phyloP scores from a whole-genome alignment of 345 rosid species.

The Citrus mangshanensis region DNA sequence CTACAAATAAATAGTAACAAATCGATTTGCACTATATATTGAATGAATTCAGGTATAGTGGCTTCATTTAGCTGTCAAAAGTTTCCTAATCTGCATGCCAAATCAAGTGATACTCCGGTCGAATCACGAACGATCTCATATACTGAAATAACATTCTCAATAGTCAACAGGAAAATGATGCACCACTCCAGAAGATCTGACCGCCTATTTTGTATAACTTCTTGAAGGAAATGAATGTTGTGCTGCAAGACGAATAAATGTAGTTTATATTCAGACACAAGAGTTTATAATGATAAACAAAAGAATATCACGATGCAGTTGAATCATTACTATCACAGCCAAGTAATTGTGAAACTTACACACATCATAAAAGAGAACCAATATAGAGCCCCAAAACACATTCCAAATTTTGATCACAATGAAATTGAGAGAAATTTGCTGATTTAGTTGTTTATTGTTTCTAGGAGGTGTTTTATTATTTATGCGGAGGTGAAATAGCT shows the following conservation, averaged over 20 bases:
- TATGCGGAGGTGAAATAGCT: not conserved
- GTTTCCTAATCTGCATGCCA: slow-evolving; percentile 4
- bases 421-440: not conserved
- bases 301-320: not conserved
- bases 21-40: not conserved
- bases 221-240: slow-evolving; percentile 90
- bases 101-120: slow-evolving; percentile 26
- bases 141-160: slow-evolving; percentile 67
- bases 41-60: not conserved
- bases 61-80: not conserved
- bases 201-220: slow-evolving; percentile 77
- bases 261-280: not conserved
- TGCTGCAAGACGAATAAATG: slow-evolving; percentile 50
- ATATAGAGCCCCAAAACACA: not conserved
- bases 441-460: not conserved
- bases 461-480: not conserved
- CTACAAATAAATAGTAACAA: not conserved
- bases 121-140: slow-evolving; percentile 68
- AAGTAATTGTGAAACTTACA: not conserved
- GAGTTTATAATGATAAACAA: not conserved
- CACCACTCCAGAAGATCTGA: slow-evolving; percentile 90
- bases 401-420: not conserved
- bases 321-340: not conserved
- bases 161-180: slow-evolving; percentile 69
- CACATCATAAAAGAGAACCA: not conserved